Conservation (phyloP, 441 rosid genomes). For the Gossypium gossypioides region DNA sequence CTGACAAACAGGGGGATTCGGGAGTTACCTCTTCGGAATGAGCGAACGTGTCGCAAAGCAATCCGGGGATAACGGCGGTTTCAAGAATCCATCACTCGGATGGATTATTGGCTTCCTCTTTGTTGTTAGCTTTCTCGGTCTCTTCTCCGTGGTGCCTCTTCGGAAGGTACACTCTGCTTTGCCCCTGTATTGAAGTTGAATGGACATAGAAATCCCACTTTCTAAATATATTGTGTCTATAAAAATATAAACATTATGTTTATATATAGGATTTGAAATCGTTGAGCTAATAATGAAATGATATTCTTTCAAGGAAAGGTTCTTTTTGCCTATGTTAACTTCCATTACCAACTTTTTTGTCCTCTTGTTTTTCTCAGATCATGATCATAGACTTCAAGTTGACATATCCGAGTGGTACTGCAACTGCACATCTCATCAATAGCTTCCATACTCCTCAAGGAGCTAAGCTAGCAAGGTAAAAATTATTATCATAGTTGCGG, state of each 20-base stretch:
- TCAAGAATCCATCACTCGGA: slow-evolving; percentile 51
- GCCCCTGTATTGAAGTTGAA: background rate
- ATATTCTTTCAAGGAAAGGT: background rate
- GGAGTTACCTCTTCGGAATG: slow-evolving; percentile 83
- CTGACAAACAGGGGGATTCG: slow-evolving; percentile 57
- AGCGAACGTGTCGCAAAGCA: slow-evolving; percentile 48
- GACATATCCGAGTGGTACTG: slow-evolving; percentile 93
- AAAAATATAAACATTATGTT: background rate
- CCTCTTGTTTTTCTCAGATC: slow-evolving; percentile 32
- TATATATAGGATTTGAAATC: background rate
- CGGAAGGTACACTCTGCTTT: slow-evolving; percentile 47
- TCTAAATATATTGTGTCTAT: background rate
- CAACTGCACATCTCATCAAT: slow-evolving; percentile 86
- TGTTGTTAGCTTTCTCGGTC: slow-evolving; percentile 84
- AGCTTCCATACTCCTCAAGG: slow-evolving; percentile 91
- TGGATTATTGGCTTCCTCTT: slow-evolving; percentile 85
- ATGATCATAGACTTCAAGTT: slow-evolving; percentile 84
- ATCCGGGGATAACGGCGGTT: slow-evolving; percentile 33
- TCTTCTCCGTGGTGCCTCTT: slow-evolving; percentile 78
- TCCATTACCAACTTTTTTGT: background rate
- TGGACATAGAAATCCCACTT: background rate
- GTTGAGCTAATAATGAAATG: background rate
- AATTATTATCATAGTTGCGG: background rate
- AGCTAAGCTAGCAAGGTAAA: slow-evolving; percentile 72
- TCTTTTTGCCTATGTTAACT: background rate